Evolutionary conservation across 2,329 filamentous ascomycete species (phyloP), one percentile per base, ranked within the genome.

Genomic region (Chaetomiaceae sp.): DNA sequence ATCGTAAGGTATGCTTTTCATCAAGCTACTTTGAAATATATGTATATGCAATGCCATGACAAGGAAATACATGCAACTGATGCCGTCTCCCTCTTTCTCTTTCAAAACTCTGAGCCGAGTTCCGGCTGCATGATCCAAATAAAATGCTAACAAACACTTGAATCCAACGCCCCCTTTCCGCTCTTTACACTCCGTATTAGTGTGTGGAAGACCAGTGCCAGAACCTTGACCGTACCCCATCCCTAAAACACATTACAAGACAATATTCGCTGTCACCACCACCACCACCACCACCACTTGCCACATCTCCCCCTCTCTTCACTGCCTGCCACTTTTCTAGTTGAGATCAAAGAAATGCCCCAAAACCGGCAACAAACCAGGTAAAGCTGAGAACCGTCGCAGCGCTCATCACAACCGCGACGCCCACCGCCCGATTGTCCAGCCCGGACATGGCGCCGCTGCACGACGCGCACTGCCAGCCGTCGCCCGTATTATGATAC

Each of bases 301-400:
- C 13, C 36, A 2, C 18, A 18, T n/a, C 40, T 42, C 18, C 10
- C 9, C 20, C 23, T 16, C 29, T 16, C 27, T 18, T 34, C 21
- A 10, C 23, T 25, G 10, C n/a, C 20, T n/a, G 27, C 13, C 29
- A 8, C 38, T 20, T 27, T 20, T 38, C 16, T 4, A 21, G 4
- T 9, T 42, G 14, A 29, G 48, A 53, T 65, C 54, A 68, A 21
- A 65, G 21, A 27, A 61, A 53, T 11, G 59, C 53, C 11, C 60
- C 61, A 45, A 80, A 64, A 2, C 81, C 80, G 21, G 72, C 72
- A 33, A 84, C 79, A 60, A 85, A 85, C 81, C 81, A 85, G 27
- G 81, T 84, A 59, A 85, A 85, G 64, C 78, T 81, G 27, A 80
- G 58, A 4, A 85, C 70, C 1, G 81, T 84, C 38, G 82, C 64